Conservation (phyloP, 805 yeast genomes). For the Sugiyamaella americana region DNA sequence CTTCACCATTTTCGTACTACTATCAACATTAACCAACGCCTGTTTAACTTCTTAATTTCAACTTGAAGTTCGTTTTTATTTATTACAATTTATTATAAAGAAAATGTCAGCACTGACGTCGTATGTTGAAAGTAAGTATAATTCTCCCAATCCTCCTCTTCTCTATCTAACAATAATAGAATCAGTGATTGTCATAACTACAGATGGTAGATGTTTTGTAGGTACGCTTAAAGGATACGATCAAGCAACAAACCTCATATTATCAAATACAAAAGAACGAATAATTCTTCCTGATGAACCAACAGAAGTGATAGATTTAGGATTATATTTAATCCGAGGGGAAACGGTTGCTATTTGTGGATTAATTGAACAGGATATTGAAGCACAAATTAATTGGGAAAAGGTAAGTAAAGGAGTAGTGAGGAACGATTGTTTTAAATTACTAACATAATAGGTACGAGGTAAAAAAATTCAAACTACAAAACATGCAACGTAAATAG, state of each 20-base stretch:
- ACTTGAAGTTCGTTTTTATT: not conserved
- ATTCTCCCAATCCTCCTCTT: not conserved
- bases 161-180: conserved; percentile 8
- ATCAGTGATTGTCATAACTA: conserved; percentile 29
- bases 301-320: conserved; percentile 25
- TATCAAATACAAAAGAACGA: conserved; percentile 28
- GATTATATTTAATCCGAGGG: conserved; percentile 33
- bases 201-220: conserved; percentile 31
- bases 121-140: conserved; percentile 12
- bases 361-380: conserved; percentile 28
- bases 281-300: conserved; percentile 25
- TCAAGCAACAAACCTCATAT: conserved; percentile 32
- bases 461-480: conserved; percentile 18
- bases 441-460: conserved; percentile 13
- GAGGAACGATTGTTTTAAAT: not conserved
- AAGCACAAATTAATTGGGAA: conserved; percentile 32
- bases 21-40: too few relatives aligned
- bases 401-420: conserved; percentile 22
- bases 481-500: conserved; percentile 18
- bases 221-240: conserved; percentile 35
- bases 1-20: not conserved
- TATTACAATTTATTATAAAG: not conserved
- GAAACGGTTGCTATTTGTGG: conserved; percentile 33
- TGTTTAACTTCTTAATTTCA: not conserved
- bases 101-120: conserved; percentile 13